Evolutionary conservation across 1,139 yeast species (phyloP), one percentile per base, ranked within the genome.

Genomic region (Yamadazyma conglobata): DNA sequence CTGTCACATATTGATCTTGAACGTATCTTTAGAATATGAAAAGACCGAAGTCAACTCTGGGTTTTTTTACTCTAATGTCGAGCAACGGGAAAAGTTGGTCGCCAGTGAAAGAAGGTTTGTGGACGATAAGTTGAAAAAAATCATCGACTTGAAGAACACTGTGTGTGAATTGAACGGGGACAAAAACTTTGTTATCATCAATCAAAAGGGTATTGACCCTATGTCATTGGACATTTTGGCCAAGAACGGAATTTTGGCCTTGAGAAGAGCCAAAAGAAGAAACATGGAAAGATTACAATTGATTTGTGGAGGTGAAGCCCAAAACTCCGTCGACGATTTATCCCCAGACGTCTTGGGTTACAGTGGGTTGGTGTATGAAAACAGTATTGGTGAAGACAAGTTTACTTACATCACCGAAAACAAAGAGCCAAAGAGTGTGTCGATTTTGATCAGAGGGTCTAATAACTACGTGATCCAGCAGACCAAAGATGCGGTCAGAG

Each of bases 121-220:
- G 32, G 97, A 93, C 60, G 95, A 85, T 44, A 93, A 93, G 60
- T 73, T 93, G 50, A 77, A 77, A 52, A 88, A 89, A 59, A 93
- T 93, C 49, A 79, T 93, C 37, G 97, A 88, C 43, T 76, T 93
- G 58, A 91, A 91, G 62, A 87, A 91, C 53, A 80, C 81, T 51
- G 96, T 91, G 31, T 87, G 96, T 58, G 89, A 84, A 24, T 67
- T 79, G 42, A 83, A 81, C 48, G 67, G 79, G 8, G 65, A 77
- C 45, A 70, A 80, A 52, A 91, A 91, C 3, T 93, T 93, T 61
- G 98, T 93, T 35, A 86, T 93, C 38, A 85, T 93, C 57, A 93
- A 93, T 63, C 99, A 93, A 63, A 93, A 93, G 70, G 98, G 99
- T 47, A 93, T 93, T 47, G 99, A 93, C 56, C 99, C 99, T 42